Evolutionary conservation across 257 asterid genomes (phyloP).

Genomic region (Gentiana macrophylla): DNA sequence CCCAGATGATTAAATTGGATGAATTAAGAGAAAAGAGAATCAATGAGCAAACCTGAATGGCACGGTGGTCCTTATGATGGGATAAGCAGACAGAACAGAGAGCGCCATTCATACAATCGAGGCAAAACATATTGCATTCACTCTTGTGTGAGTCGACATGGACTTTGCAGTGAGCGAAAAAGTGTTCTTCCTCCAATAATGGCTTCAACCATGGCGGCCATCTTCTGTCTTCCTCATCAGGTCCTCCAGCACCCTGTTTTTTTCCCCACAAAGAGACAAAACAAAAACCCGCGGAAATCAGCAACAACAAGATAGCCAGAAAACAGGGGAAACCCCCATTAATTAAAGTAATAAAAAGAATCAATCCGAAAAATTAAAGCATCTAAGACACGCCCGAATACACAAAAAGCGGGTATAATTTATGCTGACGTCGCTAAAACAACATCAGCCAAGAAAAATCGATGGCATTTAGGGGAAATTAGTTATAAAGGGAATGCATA

Average conservation of each 20-base stretch:
- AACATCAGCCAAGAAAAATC: too few species aligned
- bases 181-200: slow-evolving; percentile 50
- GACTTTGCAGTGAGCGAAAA: slow-evolving; percentile 66
- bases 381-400: too few species aligned
- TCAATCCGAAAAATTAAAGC: too few species aligned
- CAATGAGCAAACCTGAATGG: slow-evolving; percentile 44
- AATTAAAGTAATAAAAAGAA: too few species aligned
- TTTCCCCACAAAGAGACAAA: background rate
- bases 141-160: slow-evolving; percentile 83
- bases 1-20: slow-evolving; percentile 10
- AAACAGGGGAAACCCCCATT: background rate
- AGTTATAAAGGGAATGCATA: slow-evolving; percentile 1
- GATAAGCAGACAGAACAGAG: slow-evolving; percentile 71
- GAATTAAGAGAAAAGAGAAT: background rate
- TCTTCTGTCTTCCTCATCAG: slow-evolving; percentile 50
- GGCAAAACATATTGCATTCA: slow-evolving; percentile 89
- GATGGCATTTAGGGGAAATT: background rate
- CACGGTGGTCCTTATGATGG: slow-evolving; percentile 56
- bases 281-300: background rate
- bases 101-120: slow-evolving; percentile 65
- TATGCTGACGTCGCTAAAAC: background rate
- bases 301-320: background rate
- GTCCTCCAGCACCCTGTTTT: slow-evolving; percentile 48
- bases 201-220: slow-evolving; percentile 87
- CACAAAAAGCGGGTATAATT: too few species aligned